Base-by-base conservation (phyloP, 768 basidiomycete genomes). In the Naematelia encephala region DNA sequence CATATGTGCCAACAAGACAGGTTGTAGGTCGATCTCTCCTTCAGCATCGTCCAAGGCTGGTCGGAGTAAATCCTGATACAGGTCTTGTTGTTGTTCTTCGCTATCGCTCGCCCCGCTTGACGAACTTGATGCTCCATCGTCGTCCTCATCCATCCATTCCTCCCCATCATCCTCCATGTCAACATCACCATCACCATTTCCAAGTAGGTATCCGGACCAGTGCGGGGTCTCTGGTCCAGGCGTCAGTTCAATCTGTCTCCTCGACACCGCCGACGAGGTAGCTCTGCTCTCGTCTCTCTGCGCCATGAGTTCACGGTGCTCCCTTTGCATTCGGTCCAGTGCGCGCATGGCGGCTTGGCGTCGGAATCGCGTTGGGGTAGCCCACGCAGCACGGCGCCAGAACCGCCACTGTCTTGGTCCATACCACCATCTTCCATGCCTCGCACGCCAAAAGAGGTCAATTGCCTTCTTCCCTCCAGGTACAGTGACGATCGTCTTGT, bases 1-100 rank as follows among this genome's bases (percentile, higher is more conserved):
- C 11, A 73, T 51, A 55, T 73, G 72, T 21, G 72, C 72, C 5
- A 73, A 60, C 3, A 73, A 62, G 26, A 73, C 72, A n/a, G 69
- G 65, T 56, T 73, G 72, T 10, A 69, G 47, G 34, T 39, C 34
- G 34, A 16, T 39, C 34, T 39, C 34, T 16, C 8, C 34, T 16
- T 39, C 16, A 16, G 34, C 16, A 8, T 39, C 34, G 8, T 39
- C 34, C 34, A 16, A 39, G 34, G 34, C 8, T 5, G 26, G 25
- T 8, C 22, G n/a, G n/a, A 51, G 48, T 10, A 50, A 29, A 30
- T 57, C 56, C 4, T 46, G 16, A 25, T 27, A 50, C 27, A 49
- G 16, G 25, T 46, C 46, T 12, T 62, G 48, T 22, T 62, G 48
- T 22, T 53, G 50, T 2, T 51, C 60, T 22, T 46, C 58, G 11